Percentiles rank a stretch among this genome's conserved stretches.
Conservation (phyloP, 2,329 filamentous ascomycete genomes). For the Huntiella savannae region DNA sequence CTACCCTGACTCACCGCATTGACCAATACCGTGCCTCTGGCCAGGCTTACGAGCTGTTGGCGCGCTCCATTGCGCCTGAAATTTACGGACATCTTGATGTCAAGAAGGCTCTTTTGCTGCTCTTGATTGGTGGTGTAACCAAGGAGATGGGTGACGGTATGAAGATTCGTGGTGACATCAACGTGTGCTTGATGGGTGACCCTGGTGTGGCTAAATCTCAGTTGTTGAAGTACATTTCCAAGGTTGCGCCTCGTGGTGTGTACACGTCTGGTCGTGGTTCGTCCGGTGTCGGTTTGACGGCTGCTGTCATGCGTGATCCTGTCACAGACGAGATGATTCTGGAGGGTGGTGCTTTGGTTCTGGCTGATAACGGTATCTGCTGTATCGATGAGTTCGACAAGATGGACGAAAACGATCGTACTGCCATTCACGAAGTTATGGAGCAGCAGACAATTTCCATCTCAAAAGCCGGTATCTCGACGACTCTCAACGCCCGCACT, state of each 20-base stretch:
- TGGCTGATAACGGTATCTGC: constrained; percentile 71
- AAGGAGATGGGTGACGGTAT: constrained; percentile 97
- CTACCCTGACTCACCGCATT: constrained; percentile 62
- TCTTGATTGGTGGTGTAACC: constrained; percentile 86
- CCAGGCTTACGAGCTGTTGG: constrained; percentile 87
- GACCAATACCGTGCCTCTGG: constrained; percentile 69
- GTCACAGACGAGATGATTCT: constrained; percentile 74
- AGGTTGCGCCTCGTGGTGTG: constrained; percentile 83
- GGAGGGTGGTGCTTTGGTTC: constrained; percentile 59
- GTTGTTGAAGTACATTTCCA: constrained; percentile 92
- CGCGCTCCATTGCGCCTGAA: constrained; percentile 90
- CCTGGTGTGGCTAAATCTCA: constrained; percentile 99
- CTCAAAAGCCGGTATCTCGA: constrained; percentile 52
- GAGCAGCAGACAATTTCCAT: constrained; percentile 76
- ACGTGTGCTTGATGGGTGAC: constrained; percentile 97
- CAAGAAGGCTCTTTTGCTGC: constrained; percentile 89
- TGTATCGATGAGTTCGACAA: constrained; percentile 80
- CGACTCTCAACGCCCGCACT: constrained; percentile 82
- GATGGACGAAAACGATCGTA: constrained; percentile 70
- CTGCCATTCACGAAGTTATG: constrained; percentile 76
- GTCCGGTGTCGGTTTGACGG: constrained; percentile 65
- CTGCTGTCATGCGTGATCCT: constrained; percentile 66
- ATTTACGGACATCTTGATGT: constrained; percentile 94
- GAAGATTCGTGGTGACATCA: constrained; percentile 97
- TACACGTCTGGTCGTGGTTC: constrained; percentile 68